Evolutionary conservation across 192 early-diverging fungal species (phyloP).

Genomic region (Jimgerdemannia flammicorona): DNA sequence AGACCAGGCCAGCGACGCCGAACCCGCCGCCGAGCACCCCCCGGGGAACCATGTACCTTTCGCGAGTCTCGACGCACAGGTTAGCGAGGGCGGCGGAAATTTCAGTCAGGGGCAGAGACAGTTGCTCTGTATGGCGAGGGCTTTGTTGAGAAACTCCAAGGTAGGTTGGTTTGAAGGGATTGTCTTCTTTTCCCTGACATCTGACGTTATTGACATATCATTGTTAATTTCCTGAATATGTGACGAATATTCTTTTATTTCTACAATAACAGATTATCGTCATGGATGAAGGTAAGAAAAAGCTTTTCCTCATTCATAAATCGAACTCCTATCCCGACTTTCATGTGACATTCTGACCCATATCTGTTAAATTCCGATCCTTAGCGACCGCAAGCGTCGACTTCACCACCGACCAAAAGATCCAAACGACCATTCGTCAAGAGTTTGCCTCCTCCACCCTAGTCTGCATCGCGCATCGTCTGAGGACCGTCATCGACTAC

Average conservation of each 20-base stretch:
- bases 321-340: too few species aligned
- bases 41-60: constrained; percentile 38
- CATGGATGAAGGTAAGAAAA: background rate
- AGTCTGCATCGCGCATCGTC: constrained; percentile 82
- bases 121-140: constrained; percentile 75
- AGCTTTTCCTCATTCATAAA: constrained; percentile 58
- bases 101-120: constrained; percentile 81
- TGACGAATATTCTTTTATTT: background rate
- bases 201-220: background rate
- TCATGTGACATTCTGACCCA: too few species aligned
- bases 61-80: constrained; percentile 37
- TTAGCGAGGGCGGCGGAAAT: constrained; percentile 70
- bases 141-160: constrained; percentile 57
- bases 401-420: constrained; percentile 69
- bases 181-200: background rate
- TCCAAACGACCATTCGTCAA: constrained; percentile 78
- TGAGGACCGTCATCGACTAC: constrained; percentile 77
- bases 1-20: constrained; percentile 14
- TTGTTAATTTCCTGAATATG: background rate
- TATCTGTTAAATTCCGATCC: too few species aligned
- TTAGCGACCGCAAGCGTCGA: constrained; percentile 74
- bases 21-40: background rate
- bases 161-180: constrained; percentile 50
- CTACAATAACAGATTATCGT: background rate
- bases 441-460: constrained; percentile 70